Evolutionary conservation across 306 rosid genomes (phyloP).

Genomic region (Lathyrus aphaca): DNA sequence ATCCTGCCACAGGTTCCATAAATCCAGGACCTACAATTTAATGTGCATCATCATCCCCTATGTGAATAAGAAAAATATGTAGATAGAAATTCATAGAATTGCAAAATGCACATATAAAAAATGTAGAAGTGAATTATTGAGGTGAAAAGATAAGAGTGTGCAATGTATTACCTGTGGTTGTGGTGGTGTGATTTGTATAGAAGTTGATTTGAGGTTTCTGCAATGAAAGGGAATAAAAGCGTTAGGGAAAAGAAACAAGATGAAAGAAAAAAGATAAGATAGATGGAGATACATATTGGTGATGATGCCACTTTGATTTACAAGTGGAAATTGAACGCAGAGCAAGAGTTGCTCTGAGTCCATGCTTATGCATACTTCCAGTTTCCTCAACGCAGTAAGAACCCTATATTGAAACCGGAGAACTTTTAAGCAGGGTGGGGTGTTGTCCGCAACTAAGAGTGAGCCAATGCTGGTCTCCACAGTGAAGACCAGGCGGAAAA

Average conservation of each 20-base stretch:
- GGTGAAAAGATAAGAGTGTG: neutral
- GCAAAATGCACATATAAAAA: too few relatives aligned
- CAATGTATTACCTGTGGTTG: slow-evolving; percentile 34
- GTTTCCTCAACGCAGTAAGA: neutral
- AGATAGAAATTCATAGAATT: neutral
- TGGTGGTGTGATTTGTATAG: slow-evolving; percentile 32
- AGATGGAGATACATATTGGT: slow-evolving; percentile 48
- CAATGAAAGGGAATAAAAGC: neutral
- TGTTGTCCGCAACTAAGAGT: too few relatives aligned
- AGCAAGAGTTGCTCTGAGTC: slow-evolving; percentile 48
- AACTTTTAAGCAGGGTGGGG: too few relatives aligned
- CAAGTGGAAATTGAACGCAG: slow-evolving; percentile 47
- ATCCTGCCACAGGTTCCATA: slow-evolving; percentile 42
- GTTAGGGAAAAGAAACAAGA: slow-evolving; percentile 12
- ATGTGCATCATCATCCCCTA: neutral
- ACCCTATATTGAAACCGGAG: too few relatives aligned
- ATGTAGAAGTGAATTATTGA: neutral
- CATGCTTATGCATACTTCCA: slow-evolving; percentile 38
- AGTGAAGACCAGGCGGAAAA: too few relatives aligned
- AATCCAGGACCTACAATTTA: slow-evolving; percentile 44
- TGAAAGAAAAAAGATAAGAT: neutral
- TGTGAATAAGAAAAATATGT: neutral
- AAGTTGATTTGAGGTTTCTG: slow-evolving; percentile 27
- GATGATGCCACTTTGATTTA: slow-evolving; percentile 44
- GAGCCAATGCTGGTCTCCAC: too few relatives aligned